Percentiles rank a stretch among this genome's conserved stretches.
These are phyloP conservation scores for Cenchrus purpureus DNA, from an alignment of 176 grass and related monocot species.

Conservation along the genomic window DNA sequence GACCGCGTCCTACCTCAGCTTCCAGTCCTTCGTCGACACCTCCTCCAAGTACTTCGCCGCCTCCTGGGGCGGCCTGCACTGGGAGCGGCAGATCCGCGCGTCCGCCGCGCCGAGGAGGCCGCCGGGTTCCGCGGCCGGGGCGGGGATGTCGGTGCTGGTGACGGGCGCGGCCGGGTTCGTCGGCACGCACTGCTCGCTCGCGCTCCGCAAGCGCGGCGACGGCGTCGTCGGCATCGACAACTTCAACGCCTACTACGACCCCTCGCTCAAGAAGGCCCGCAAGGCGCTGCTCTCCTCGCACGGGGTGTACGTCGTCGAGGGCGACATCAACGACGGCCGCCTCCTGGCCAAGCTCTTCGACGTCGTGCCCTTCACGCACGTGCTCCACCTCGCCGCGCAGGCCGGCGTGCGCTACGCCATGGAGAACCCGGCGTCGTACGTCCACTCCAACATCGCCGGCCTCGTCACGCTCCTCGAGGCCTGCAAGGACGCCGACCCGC, in stretches of 20 bases:
- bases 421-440: constrained; percentile 79
- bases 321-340: constrained; percentile 83
- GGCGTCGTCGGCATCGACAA: constrained; percentile 90
- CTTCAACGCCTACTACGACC: constrained; percentile 93
- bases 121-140: background rate
- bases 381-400: constrained; percentile 89
- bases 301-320: constrained; percentile 75
- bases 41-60: constrained; percentile 77
- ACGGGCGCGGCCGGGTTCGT: constrained; percentile 80
- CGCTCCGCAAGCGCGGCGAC: constrained; percentile 74
- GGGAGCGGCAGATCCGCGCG: constrained; percentile 87
- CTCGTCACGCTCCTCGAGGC: constrained; percentile 85
- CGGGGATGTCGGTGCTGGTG: constrained; percentile 65
- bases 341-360: constrained; percentile 86
- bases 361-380: constrained; percentile 74
- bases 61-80: constrained; percentile 87
- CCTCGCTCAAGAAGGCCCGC: constrained; percentile 76
- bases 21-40: constrained; percentile 88
- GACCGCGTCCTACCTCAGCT: constrained; percentile 87
- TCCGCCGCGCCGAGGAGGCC: constrained; percentile 59
- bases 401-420: constrained; percentile 93
- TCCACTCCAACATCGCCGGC: constrained; percentile 85
- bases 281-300: constrained; percentile 67
- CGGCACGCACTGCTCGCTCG: constrained; percentile 72
- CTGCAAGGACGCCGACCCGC: constrained; percentile 81